phyloP scores from a whole-genome alignment of 75 land plant species.

The Cupressus sempervirens region DNA sequence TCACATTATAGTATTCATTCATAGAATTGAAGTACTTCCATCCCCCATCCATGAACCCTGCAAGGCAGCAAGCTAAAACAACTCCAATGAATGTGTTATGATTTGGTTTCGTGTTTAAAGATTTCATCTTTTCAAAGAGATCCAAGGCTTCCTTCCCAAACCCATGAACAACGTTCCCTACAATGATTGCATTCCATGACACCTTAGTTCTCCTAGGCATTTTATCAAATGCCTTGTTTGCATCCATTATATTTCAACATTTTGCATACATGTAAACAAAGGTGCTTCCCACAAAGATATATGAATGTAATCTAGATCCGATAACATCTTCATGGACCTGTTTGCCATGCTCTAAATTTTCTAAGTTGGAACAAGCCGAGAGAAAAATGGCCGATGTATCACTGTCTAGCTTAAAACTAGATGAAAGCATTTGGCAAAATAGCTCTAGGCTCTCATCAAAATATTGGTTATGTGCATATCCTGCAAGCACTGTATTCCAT shows the following conservation, averaged over 20 bases:
- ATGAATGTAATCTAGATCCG: conserved; percentile 28
- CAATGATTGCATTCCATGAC: too few relatives aligned
- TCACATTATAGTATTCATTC: conserved; percentile 1
- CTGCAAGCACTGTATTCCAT: conserved; percentile 63
- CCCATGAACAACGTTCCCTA: too few relatives aligned
- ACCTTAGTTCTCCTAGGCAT: too few relatives aligned
- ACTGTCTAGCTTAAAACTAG: too few relatives aligned
- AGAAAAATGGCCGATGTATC: conserved; percentile 45
- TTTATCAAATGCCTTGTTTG: too few relatives aligned
- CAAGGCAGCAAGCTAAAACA: conserved; percentile 16
- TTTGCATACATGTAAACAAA: conserved; percentile 64
- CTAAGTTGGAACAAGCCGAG: conserved; percentile 54
- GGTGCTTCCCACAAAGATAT: conserved; percentile 56
- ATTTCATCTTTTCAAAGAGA: too few relatives aligned
- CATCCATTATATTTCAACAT: conserved; percentile 35
- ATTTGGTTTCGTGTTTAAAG: conserved; percentile 29
- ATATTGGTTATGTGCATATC: conserved; percentile 39
- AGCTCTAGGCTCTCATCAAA: conserved; percentile 33
- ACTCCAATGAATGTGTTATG: conserved; percentile 14
- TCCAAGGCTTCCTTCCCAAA: too few relatives aligned
- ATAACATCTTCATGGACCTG: conserved; percentile 46
- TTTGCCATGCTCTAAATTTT: conserved; percentile 48
- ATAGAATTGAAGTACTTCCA: conserved; percentile 7
- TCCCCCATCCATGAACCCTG: conserved; percentile 14
- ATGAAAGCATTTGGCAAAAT: too few relatives aligned